These are phyloP conservation scores for Mucor piriformis DNA, from an alignment of 371 early-diverging fungal species.

Conservation along the genomic window DNA sequence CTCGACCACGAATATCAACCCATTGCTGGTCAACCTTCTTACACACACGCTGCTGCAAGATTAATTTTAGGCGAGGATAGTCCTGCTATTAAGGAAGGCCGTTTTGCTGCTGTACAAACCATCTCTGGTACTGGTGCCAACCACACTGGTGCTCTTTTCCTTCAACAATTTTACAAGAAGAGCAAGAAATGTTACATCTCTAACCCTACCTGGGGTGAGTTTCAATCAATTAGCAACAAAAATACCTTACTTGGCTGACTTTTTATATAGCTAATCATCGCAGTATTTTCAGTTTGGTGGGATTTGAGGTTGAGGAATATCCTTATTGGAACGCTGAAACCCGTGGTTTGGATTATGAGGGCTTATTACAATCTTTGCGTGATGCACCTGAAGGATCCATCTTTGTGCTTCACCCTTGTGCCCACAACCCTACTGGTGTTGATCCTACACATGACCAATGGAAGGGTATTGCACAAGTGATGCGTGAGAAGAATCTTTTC, in stretches of 20 bases:
- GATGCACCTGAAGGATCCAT: conserved; percentile 79
- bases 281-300: conserved; percentile 83
- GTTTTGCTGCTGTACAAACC: conserved; percentile 81
- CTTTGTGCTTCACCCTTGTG: conserved; percentile 89
- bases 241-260: neutral
- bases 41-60: conserved; percentile 76
- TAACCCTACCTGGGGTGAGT: conserved; percentile 94
- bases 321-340: conserved; percentile 85
- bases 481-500: conserved; percentile 75
- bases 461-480: conserved; percentile 84
- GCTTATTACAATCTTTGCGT: conserved; percentile 69
- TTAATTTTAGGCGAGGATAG: conserved; percentile 86
- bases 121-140: conserved; percentile 97
- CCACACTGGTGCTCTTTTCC: conserved; percentile 84
- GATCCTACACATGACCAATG: conserved; percentile 94
- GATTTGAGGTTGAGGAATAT: conserved; percentile 83
- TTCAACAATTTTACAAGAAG: conserved; percentile 69
- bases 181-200: conserved; percentile 80
- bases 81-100: conserved; percentile 74
- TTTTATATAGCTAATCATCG: conserved; percentile 80
- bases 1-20: conserved; percentile 94
- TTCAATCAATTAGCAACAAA: neutral
- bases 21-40: conserved; percentile 80
- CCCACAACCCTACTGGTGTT: conserved; percentile 97
- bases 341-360: conserved; percentile 79